Evolutionary conservation across 2,329 filamentous ascomycete species (phyloP).

Genomic region (Chaetomiaceae sp.): DNA sequence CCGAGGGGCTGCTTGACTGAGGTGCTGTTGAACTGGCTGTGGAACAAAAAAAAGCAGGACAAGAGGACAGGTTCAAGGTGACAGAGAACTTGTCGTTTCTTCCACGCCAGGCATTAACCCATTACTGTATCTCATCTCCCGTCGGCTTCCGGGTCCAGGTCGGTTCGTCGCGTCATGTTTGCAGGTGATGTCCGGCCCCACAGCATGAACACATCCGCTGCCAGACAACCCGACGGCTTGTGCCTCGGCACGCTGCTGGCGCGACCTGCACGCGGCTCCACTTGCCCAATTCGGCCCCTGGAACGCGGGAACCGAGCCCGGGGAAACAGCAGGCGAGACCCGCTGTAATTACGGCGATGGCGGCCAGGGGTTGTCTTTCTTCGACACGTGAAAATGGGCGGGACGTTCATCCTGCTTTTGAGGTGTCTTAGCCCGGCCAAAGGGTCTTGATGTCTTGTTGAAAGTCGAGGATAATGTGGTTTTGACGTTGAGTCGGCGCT

Average conservation of each 20-base stretch:
- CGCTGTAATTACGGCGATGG: conserved; percentile 12
- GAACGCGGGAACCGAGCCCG: conserved; percentile 9
- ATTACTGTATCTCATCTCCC: conserved; percentile 1
- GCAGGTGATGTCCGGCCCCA: conserved; percentile 16
- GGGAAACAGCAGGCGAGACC: conserved; percentile 12
- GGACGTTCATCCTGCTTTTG: background rate
- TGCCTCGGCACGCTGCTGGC: conserved; percentile 21
- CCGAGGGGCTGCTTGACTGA: background rate
- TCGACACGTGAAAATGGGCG: conserved; percentile 16
- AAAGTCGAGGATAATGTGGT: too few species aligned
- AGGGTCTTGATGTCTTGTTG: too few species aligned
- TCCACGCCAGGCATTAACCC: background rate
- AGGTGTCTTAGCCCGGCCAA: too few species aligned
- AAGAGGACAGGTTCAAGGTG: too few species aligned
- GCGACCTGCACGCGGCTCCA: conserved; percentile 12
- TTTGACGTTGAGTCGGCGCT: too few species aligned
- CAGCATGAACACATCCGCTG: conserved; percentile 1
- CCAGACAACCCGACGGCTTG: background rate
- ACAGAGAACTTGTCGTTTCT: too few species aligned
- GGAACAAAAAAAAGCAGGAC: too few species aligned
- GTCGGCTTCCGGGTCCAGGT: background rate
- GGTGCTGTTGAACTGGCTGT: background rate
- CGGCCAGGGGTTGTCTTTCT: background rate
- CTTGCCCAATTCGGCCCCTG: conserved; percentile 17
- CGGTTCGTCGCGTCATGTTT: conserved; percentile 18